Conservation (phyloP, 495 filamentous ascomycete genomes). For the Neurospora africana region DNA sequence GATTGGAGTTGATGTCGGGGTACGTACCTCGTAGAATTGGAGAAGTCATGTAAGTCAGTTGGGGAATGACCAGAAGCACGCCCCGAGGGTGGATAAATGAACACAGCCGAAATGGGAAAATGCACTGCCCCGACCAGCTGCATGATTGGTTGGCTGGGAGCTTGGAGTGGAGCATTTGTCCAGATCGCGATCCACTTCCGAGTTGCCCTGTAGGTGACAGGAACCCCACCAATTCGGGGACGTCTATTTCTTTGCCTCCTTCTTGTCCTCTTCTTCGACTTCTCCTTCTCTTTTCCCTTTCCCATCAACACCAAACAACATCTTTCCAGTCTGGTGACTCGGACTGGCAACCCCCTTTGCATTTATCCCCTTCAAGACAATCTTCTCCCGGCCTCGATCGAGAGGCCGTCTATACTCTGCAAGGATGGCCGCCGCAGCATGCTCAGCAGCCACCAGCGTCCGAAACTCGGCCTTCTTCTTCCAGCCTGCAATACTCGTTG, state of each 20-base stretch:
- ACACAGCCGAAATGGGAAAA: neutral
- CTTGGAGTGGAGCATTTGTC: neutral
- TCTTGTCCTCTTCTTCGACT: neutral
- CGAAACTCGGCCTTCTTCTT: slow-evolving; percentile 3
- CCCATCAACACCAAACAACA: neutral
- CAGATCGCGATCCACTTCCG: neutral
- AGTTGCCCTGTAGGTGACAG: neutral
- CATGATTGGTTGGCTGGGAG: neutral
- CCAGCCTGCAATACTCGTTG: neutral
- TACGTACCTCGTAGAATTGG: neutral
- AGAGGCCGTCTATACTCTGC: slow-evolving; percentile 18
- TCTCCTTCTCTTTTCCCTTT: neutral
- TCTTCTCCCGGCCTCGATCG: slow-evolving; percentile 7
- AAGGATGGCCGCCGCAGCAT: slow-evolving; percentile 17
- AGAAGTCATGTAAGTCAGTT: neutral
- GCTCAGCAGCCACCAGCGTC: slow-evolving; percentile 10
- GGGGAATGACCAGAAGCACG: neutral
- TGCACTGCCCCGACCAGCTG: neutral
- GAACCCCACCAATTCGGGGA: neutral
- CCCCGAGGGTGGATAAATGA: neutral
- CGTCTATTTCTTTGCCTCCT: neutral
- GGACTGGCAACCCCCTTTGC: neutral
- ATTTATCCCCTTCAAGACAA: neutral
- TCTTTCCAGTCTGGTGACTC: neutral
- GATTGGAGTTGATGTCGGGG: neutral